Percentiles rank a stretch among this genome's conserved stretches.
These are phyloP conservation scores for Chrysosporium keratinophilum DNA, from an alignment of 2,329 filamentous ascomycete genomes.

Conservation along the genomic window DNA sequence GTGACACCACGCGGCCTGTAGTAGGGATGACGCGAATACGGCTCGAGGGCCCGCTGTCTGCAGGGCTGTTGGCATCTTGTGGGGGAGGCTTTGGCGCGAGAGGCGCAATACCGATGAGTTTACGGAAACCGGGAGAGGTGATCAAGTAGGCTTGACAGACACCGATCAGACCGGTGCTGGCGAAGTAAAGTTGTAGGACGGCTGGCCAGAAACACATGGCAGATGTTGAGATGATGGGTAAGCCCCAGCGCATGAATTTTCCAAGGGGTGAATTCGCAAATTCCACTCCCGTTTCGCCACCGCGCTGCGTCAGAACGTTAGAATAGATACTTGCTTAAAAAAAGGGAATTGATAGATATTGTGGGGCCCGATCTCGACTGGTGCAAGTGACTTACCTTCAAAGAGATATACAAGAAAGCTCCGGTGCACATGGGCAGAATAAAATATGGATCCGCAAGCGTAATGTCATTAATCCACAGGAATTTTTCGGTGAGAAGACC, in stretches of 20 bases:
- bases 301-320: slow-evolving; percentile 17
- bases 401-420: slow-evolving; percentile 45
- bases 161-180: slow-evolving; percentile 31
- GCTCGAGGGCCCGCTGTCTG: slow-evolving; percentile 5
- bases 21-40: slow-evolving; percentile 11
- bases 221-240: slow-evolving; percentile 45
- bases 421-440: slow-evolving; percentile 58
- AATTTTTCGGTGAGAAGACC: slow-evolving; percentile 59
- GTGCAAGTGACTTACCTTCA: slow-evolving; percentile 43
- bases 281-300: slow-evolving; percentile 27
- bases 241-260: slow-evolving; percentile 26
- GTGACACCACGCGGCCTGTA: slow-evolving; percentile 12
- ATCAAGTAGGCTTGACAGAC: slow-evolving; percentile 39
- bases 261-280: slow-evolving; percentile 17
- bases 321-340: background rate
- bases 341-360: background rate
- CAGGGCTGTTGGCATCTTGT: background rate
- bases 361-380: too few species aligned
- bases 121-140: slow-evolving; percentile 27
- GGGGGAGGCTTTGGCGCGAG: slow-evolving; percentile 10
- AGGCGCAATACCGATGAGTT: slow-evolving; percentile 21
- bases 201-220: slow-evolving; percentile 49
- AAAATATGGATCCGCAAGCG: slow-evolving; percentile 64
- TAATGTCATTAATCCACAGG: slow-evolving; percentile 71
- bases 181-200: slow-evolving; percentile 54